Base-by-base conservation (phyloP, 177 flowering plant genomes). In the Tripterygium wilfordii region DNA sequence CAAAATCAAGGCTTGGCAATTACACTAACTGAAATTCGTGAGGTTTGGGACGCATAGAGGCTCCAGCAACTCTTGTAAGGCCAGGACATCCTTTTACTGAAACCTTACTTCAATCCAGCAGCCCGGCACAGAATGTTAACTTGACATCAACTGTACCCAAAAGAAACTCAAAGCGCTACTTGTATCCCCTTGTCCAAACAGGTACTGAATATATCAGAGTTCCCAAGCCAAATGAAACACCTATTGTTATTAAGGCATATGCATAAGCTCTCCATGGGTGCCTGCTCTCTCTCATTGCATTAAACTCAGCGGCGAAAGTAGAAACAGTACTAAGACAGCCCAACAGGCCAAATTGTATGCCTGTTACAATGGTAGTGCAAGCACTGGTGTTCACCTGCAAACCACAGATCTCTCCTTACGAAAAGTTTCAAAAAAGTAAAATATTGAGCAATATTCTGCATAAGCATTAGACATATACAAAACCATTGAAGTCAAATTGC, bases 301-400 rank as follows among this genome's bases (percentile, higher is more conserved):
- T 62, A 56, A 75, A 74, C 68, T 92, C 98, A 0, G 87, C 94
- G 23, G 76, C 67, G 61, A 85, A 85, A 14, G 98, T 92, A 6
- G 98, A 92, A 18, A 92, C 96, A 3, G 96, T 88, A 49, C 98
- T 88, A 47, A 92, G 52, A 63, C 96, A 85, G 24, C 96, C 98
- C 59, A 82, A 46, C 0, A 84, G 59, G n/a, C 98, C 98, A n/a
- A 92, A 58, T 39, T 92, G 94, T 27, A 88, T 66, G 10, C 88
- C 96, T 0, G 64, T 43, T 9, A 69, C 72, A 18, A 86, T 54
- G 1, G 76, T 77, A 20, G 69, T 69, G 41, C 69, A 81, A 17
- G 15, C 64, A 54, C 56, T 53, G 10, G 74, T 78, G 14, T 67
- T 53, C 48, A 79, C 88, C 97, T 90, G 79, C 61, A 66, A 8